These are phyloP conservation scores for Maudiozyma turicensis DNA, from an alignment of 805 yeast genomes.

Conservation along the genomic window DNA sequence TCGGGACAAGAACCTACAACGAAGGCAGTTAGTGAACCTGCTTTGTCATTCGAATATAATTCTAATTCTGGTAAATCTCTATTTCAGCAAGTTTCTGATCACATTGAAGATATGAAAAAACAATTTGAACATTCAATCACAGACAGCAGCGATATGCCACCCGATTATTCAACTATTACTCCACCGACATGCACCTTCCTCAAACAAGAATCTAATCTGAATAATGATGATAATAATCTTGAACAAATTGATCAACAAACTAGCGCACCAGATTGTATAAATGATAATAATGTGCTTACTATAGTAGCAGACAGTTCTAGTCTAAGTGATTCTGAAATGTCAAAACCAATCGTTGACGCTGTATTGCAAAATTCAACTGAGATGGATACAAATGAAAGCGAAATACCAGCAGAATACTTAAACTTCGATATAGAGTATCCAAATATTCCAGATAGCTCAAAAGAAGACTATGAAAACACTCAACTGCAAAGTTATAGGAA, in stretches of 20 bases:
- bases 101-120: slow-evolving; percentile 1
- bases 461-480: background rate
- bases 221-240: background rate
- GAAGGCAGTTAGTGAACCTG: slow-evolving; percentile 63
- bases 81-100: slow-evolving; percentile 40
- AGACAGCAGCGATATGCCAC: background rate
- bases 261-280: background rate
- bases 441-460: slow-evolving; percentile 3
- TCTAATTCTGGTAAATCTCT: slow-evolving; percentile 33
- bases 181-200: background rate
- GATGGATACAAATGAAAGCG: slow-evolving; percentile 30
- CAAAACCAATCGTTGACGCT: background rate
- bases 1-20: slow-evolving; percentile 60
- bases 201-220: background rate
- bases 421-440: slow-evolving; percentile 35
- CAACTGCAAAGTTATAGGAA: background rate
- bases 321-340: background rate
- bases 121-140: background rate
- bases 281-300: background rate
- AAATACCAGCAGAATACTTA: slow-evolving; percentile 63
- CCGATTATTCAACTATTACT: background rate
- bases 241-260: background rate
- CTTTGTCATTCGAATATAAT: slow-evolving; percentile 64
- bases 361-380: background rate
- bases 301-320: background rate